Conservation (phyloP, 2,329 filamentous ascomycete genomes). For the Ploettnerulaceae sp. region DNA sequence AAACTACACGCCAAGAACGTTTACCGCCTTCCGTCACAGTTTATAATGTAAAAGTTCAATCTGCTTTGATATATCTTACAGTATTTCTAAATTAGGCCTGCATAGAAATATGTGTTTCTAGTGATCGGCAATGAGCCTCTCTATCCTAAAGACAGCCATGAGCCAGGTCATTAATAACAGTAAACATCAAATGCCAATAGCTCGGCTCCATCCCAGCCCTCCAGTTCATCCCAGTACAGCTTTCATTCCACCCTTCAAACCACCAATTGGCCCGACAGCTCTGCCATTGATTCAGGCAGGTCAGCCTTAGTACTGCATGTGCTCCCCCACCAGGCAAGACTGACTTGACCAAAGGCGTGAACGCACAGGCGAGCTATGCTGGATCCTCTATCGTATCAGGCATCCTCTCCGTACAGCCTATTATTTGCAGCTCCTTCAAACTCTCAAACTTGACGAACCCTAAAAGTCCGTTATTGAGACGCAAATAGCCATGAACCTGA, state of each 20-base stretch:
- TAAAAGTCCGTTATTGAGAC: constrained; percentile 3
- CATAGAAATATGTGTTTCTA: neutral
- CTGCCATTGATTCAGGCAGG: constrained; percentile 3
- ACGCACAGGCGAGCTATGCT: neutral
- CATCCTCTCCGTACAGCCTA: constrained; percentile 4
- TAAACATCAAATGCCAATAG: constrained; percentile 8
- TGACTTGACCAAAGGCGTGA: neutral
- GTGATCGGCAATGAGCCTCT: neutral
- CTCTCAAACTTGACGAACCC: constrained; percentile 8
- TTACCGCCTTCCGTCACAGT: too few relatives aligned
- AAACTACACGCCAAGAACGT: too few relatives aligned
- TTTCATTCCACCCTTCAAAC: constrained; percentile 12
- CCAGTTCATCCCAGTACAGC: neutral
- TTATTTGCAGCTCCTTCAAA: constrained; percentile 7
- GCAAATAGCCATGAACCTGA: constrained; percentile 3
- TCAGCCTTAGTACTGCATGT: neutral
- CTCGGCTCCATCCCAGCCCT: neutral
- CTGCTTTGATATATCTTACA: too few relatives aligned
- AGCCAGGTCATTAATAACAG: constrained; percentile 6
- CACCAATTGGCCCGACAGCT: constrained; percentile 9
- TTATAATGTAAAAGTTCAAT: too few relatives aligned
- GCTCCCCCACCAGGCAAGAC: neutral
- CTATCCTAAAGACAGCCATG: constrained; percentile 7
- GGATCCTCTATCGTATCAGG: neutral
- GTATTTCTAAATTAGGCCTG: too few relatives aligned